Evolutionary conservation across 2,329 filamentous ascomycete species (phyloP), one percentile per base, ranked within the genome.

Genomic region (Pseudogymnoascus sp.): DNA sequence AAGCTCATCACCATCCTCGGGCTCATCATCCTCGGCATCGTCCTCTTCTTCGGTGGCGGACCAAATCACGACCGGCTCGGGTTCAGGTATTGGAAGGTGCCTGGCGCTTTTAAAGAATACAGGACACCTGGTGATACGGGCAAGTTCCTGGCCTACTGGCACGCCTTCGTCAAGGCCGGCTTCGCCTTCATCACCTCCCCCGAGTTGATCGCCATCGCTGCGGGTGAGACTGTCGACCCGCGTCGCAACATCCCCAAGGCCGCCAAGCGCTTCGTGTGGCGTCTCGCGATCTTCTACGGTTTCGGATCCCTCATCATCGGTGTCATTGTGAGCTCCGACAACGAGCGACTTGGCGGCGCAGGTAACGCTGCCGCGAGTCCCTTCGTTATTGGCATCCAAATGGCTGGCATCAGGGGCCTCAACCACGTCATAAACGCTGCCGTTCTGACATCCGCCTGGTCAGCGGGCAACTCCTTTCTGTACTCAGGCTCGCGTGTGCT

Each of bases 401-500:
- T 81, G 29, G 81, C 88, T 5, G 81, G 83, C 11, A 90, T 92
- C 68, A 74, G 76, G 1, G 83, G 80, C 1, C 80, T 90, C 4
- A 83, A 86, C 70, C 83, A 84, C 66, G 80, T 87, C 68, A 87
- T 90, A 77, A 90, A 90, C 70, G 86, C 81, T 29, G 85, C 83
- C 13, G 82, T 90, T 68, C 77, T 89, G 61, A 87, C 86, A 4
- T 87, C 84, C 1, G 87, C 86, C 1, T 84, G 81, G 81, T 84
- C 82, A 0, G 82, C 82, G 4, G 82, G 81, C 16, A 85, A 84
- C 69, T 81, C 82, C 0, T 84, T 83, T 75, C 77, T 83, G 62
- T 88, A 88, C 74, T 85, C 82, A 0, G 85, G 87, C 63, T 86
- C 84, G 50, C 85, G 89, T 70, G 82, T 90, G 31, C 77, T 91